A percentile compares a stretch with the other conserved stretches of the same genome.
Conservation (phyloP, 306 rosid species). For the Quercus dentata region DNA sequence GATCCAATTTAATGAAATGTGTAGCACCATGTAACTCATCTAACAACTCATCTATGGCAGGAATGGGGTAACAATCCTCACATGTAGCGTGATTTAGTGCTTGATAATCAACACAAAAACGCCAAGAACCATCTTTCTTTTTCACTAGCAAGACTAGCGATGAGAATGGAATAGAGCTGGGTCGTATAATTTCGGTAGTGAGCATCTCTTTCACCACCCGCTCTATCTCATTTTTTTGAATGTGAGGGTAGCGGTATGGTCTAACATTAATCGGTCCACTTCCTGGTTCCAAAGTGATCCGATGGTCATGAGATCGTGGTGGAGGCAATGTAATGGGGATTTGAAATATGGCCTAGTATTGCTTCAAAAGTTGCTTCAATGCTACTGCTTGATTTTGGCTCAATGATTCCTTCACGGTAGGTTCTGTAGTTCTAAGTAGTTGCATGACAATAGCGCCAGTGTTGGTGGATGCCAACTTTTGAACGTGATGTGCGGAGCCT, state of each 20-base stretch:
- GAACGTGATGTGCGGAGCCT: too few species aligned
- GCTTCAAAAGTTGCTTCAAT: too few species aligned
- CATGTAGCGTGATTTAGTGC: background rate
- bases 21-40: background rate
- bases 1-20: background rate
- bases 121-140: background rate
- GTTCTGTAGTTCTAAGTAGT: too few species aligned
- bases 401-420: too few species aligned
- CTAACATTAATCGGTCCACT: background rate
- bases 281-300: background rate
- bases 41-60: background rate
- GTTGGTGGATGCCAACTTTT: too few species aligned
- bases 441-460: too few species aligned
- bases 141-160: background rate
- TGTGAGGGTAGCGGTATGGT: background rate
- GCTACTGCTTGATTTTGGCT: too few species aligned
- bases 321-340: background rate
- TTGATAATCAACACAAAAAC: background rate
- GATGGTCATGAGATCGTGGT: background rate
- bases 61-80: background rate
- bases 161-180: background rate
- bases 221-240: background rate
- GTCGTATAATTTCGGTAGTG: fast-evolving
- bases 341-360: background rate
- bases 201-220: background rate